Evolutionary conservation across 2,329 filamentous ascomycete species (phyloP), one percentile per base, ranked within the genome.

Genomic region (Grosmannia huntii): DNA sequence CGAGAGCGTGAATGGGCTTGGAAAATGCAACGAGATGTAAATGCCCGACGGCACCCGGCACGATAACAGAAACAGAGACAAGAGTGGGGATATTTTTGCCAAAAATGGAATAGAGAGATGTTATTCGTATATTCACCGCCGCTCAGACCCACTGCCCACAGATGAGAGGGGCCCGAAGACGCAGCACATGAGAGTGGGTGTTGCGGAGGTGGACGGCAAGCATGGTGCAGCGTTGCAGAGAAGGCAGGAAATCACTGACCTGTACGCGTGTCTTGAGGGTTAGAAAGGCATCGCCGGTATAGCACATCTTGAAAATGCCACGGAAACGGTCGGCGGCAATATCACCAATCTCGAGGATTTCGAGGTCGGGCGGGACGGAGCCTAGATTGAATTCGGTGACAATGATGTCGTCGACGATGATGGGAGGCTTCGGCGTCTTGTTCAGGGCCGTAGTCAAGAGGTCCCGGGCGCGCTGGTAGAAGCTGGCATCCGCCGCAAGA

Each of bases 301-400:
- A 99, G 70, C 87, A 92, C 92, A 99, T 97, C 73, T 97, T 97
- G 80, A 99, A 99, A 65, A 99, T 97, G 69, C 94, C 94, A 60
- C 94, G 83, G 72, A 99, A 99, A 57, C 92, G 81, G 76, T 99
- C 94, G 74, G 97, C 94, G 57, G 94, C 94, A 69, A 99, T 77
- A 72, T 99, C 94, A 59, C 94, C 94, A 72, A 99, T 95, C 77
- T 99, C 94, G 64, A 99, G 75, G 63, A 99, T 97, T 74, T 99
- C 94, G 67, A 99, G 76, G 69, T 97, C 90, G 12, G 94, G 94
- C 53, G 94, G 92, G 55, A 95, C 89, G 61, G 89, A 91, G 69
- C 94, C 94, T 62, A 99, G 81, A 73, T 99, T 99, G 72, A 99
- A 82, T 75, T 99, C 94, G 72, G 90, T 96, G 65, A 99, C 94